These are phyloP conservation scores for Calocybe gambosa DNA, from an alignment of 1,284 basidiomycete species.

Conservation along the genomic window DNA sequence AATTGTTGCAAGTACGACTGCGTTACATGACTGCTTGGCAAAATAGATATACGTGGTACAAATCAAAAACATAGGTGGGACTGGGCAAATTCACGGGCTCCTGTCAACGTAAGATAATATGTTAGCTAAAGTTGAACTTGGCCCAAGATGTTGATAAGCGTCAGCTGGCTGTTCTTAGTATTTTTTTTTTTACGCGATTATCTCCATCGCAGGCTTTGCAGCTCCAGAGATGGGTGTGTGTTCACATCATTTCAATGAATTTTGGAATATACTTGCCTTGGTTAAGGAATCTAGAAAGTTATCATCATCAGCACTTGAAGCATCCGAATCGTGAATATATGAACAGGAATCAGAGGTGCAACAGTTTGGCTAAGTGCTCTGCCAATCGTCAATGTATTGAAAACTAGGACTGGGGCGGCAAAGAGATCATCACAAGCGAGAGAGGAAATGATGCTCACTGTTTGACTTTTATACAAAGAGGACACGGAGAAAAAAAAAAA, in stretches of 20 bases:
- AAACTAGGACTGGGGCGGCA: constrained; percentile 48
- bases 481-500: constrained; percentile 3
- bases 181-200: constrained; percentile 25
- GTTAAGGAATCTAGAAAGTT: constrained; percentile 3
- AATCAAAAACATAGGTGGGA: too few relatives aligned
- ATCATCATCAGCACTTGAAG: constrained; percentile 1
- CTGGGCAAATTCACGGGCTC: too few relatives aligned
- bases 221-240: constrained; percentile 32
- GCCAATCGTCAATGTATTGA: constrained; percentile 37
- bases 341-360: constrained; percentile 36
- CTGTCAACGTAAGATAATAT: background rate
- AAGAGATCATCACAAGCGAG: constrained; percentile 34
- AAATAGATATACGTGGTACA: too few relatives aligned
- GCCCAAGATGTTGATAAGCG: too few relatives aligned
- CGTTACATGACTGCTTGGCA: too few relatives aligned
- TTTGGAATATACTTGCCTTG: constrained; percentile 21
- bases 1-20: too few relatives aligned
- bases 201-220: constrained; percentile 31
- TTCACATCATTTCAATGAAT: constrained; percentile 31
- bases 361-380: constrained; percentile 41
- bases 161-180: constrained; percentile 53
- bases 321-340: background rate
- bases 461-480: background rate
- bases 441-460: constrained; percentile 10
- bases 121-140: background rate